phyloP scores from a whole-genome alignment of 78 protist genomes.

The Dictyostelium capitatum region DNA sequence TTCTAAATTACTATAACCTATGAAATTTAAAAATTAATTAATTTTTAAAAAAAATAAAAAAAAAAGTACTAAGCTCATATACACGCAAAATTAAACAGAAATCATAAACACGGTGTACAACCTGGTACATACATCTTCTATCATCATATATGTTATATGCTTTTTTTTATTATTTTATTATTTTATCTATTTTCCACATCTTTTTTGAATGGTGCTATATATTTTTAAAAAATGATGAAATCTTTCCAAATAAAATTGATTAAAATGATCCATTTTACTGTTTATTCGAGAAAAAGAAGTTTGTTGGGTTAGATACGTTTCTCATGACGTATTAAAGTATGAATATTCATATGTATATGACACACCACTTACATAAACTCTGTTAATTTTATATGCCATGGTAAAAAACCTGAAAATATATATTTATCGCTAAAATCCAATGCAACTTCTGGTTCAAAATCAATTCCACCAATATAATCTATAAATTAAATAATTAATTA shows the following conservation, averaged over 20 bases:
- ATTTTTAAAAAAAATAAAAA: background rate
- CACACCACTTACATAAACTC: constrained; percentile 54
- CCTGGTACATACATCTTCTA: too few species aligned
- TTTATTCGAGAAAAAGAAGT: background rate
- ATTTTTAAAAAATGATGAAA: constrained; percentile 5
- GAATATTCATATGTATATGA: background rate
- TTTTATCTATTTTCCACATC: constrained; percentile 51
- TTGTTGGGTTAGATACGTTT: background rate
- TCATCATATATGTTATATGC: too few species aligned
- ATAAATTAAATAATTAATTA: background rate
- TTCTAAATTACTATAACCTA: too few species aligned
- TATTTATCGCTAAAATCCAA: constrained; percentile 42
- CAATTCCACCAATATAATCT: constrained; percentile 28
- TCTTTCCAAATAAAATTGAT: constrained; percentile 65
- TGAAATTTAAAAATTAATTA: too few species aligned
- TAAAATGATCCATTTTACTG: constrained; percentile 51
- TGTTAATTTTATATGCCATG: constrained; percentile 73
- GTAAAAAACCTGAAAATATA: constrained; percentile 49
- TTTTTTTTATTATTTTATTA: background rate
- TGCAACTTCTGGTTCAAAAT: constrained; percentile 61
- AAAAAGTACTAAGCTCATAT: too few species aligned
- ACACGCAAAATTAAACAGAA: too few species aligned
- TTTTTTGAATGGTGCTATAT: constrained; percentile 43
- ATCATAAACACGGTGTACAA: too few species aligned
- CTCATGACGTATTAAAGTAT: background rate